These are phyloP conservation scores for Fomitopsis schrenkii DNA, from an alignment of 1,284 basidiomycete genomes.

Conservation along the genomic window DNA sequence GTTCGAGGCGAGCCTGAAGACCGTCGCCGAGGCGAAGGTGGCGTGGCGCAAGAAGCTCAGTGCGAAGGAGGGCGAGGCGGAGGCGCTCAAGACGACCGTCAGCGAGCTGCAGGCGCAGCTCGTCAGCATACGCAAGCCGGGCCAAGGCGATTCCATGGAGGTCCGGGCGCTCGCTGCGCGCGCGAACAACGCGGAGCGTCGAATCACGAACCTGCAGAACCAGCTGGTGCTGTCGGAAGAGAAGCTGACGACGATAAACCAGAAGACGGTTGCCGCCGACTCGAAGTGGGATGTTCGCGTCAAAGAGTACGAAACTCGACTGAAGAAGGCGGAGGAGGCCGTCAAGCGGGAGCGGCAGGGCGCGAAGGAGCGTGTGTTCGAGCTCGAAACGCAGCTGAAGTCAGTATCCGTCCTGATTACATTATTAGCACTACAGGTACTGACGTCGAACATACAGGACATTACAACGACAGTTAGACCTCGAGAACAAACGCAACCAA, in stretches of 20 bases:
- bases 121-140: slow-evolving; percentile 59
- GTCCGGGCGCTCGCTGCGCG: slow-evolving; percentile 68
- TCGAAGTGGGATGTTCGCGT: slow-evolving; percentile 91
- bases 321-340: slow-evolving; percentile 88
- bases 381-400: slow-evolving; percentile 71
- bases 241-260: slow-evolving; percentile 69
- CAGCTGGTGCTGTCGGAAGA: slow-evolving; percentile 83
- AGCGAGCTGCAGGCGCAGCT: slow-evolving; percentile 77
- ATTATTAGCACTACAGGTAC: neutral
- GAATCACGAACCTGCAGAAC: slow-evolving; percentile 77
- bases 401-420: slow-evolving; percentile 29
- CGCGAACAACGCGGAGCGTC: slow-evolving; percentile 78
- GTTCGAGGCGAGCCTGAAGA: slow-evolving; percentile 86
- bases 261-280: slow-evolving; percentile 68
- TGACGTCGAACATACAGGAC: slow-evolving; percentile 37
- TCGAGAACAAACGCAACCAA: slow-evolving; percentile 62
- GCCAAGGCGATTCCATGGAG: slow-evolving; percentile 67
- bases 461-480: slow-evolving; percentile 65
- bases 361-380: slow-evolving; percentile 78
- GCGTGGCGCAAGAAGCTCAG: slow-evolving; percentile 83
- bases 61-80: slow-evolving; percentile 86
- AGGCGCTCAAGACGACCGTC: slow-evolving; percentile 77
- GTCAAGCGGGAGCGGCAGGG: slow-evolving; percentile 95
- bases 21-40: slow-evolving; percentile 79
- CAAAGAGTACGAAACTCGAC: slow-evolving; percentile 83